Evolutionary conservation across 106 monocot species (phyloP).

Genomic region (Dendrobium nobile): DNA sequence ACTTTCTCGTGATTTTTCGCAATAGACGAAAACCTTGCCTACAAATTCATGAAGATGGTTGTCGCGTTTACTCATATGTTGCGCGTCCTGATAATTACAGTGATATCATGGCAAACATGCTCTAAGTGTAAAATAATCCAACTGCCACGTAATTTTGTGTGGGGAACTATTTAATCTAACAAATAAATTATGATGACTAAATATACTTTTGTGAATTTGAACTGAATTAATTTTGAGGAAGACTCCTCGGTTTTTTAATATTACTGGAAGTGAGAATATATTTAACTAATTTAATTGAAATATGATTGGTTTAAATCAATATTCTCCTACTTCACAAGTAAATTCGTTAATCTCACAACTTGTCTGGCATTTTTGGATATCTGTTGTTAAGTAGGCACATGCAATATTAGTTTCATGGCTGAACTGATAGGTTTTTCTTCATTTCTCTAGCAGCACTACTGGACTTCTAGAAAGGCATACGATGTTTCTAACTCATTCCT

Average conservation of each 20-base stretch:
- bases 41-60: too few species aligned
- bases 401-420: background rate
- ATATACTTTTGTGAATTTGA: background rate
- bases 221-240: background rate
- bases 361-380: background rate
- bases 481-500: conserved; percentile 11
- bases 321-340: background rate
- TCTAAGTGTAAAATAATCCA: background rate
- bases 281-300: background rate
- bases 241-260: background rate
- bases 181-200: background rate
- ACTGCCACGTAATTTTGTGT: background rate
- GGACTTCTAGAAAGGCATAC: background rate
- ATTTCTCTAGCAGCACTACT: background rate
- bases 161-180: background rate
- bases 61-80: too few species aligned
- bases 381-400: background rate
- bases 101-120: too few species aligned
- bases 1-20: too few species aligned
- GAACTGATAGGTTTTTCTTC: conserved; percentile 2
- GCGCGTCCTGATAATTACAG: too few species aligned
- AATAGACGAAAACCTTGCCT: too few species aligned
- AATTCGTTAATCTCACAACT: background rate
- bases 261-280: background rate
- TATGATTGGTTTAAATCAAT: background rate